These are phyloP conservation scores for Fusarium cicatricum DNA, from an alignment of 2,329 filamentous ascomycete genomes.

Conservation along the genomic window DNA sequence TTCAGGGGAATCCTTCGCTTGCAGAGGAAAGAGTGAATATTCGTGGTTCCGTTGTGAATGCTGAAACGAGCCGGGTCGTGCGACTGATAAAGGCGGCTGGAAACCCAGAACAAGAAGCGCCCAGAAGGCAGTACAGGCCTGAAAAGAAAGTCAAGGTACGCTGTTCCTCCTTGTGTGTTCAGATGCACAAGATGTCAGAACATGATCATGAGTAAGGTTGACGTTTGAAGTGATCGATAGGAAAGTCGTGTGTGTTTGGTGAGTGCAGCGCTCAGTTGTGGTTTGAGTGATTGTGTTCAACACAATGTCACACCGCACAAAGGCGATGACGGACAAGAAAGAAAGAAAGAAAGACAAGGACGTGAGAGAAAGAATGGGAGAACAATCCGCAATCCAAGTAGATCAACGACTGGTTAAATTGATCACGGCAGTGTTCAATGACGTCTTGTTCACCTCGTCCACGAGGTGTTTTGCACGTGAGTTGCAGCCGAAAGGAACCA, in stretches of 20 bases:
- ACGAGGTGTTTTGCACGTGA: constrained; percentile 26
- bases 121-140: constrained; percentile 13
- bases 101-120: constrained; percentile 18
- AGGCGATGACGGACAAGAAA: constrained; percentile 12
- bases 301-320: constrained; percentile 29
- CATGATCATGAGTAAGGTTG: constrained; percentile 26
- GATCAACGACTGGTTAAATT: constrained; percentile 14
- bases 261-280: constrained; percentile 20
- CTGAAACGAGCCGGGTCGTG: constrained; percentile 8
- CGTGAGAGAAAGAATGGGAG: not conserved
- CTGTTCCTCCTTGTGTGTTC: constrained; percentile 34
- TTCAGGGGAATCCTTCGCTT: constrained; percentile 6
- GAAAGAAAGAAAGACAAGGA: not conserved
- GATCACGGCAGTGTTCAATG: constrained; percentile 7
- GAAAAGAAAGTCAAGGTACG: constrained; percentile 32
- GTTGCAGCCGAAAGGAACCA: constrained; percentile 22
- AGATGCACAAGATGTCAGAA: constrained; percentile 31
- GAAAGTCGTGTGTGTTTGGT: constrained; percentile 28
- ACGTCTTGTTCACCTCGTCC: constrained; percentile 32
- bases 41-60: constrained; percentile 12
- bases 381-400: constrained; percentile 19
- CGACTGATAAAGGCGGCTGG: constrained; percentile 7
- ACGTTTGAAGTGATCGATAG: constrained; percentile 11
- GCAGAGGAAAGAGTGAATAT: constrained; percentile 21
- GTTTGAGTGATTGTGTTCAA: constrained; percentile 28